Evolutionary conservation across 768 basidiomycete species (phyloP), one percentile per base, ranked within the genome.

Genomic region (Albatrellus ellisii): DNA sequence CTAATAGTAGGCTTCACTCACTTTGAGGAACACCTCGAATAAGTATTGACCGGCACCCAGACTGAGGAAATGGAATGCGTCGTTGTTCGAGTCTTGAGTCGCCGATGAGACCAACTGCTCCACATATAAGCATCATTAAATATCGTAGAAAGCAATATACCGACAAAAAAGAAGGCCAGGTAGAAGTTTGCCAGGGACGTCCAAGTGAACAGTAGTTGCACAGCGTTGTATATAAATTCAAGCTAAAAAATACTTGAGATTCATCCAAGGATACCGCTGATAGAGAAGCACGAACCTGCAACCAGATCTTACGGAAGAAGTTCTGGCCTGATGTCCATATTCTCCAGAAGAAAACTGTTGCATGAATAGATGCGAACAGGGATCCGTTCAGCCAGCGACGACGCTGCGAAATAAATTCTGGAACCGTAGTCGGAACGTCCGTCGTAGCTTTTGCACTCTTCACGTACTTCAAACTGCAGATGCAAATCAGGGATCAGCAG

Each of bases 351-450:
- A 91, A 91, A 15, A 88, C 73, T 0, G 91, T 84, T 0, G 92
- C 87, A 56, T 97, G 94, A 40, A 94, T 77, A 1, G 85, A 88
- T 11, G 90, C 91, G 54, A 95, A 95, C 17, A 95, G 68, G 2
- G 88, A 92, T 29, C 92, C 91, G 53, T 85, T 84, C 43, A 85
- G 59, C 82, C 79, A 91, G 53, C 89, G 73, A 53, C 89, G 79
- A 56, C 89, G 80, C 56, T 97, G 91, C 2, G 86, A 89, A 49
- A 94, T 95, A 63, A 94, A 94, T 57, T 95, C 92, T 11, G 91
- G 77, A 39, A 94, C 75, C 71, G 77, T 70, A 27, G 88, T 82
- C 25, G 92, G 92, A 4, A 94, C 91, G 62, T 98, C 92, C n/a
- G 92, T 97, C 32, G 90, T 73, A 0, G 90, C 92, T 51, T 92